Evolutionary conservation across 75 land plant genomes (phyloP), one percentile per base, ranked within the genome.

Genomic region (Cunninghamia lanceolata): DNA sequence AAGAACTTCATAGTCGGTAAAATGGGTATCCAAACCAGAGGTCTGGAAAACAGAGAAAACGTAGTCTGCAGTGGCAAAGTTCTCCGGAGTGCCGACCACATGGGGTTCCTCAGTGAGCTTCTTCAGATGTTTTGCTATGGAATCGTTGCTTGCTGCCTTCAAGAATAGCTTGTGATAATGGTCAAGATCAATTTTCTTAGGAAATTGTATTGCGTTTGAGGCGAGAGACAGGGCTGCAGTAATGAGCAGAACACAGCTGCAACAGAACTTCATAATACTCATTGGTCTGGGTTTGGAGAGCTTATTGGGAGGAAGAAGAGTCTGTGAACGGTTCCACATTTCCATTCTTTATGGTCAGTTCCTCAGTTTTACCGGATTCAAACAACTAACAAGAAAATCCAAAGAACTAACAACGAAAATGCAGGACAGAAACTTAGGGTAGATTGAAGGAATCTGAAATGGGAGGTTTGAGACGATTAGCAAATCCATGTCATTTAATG

Each of bases 21-120:
- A 53, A 78, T 84, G 89, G 54, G 94, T 88, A 14, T 82, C 84
- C 77, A 96, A 87, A 9, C 91, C 91, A 35, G 88, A 88, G 52
- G 35, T 47, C n/a, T 73, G 42, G 88, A 96, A 89, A 40, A 83
- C 87, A 40, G 86, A 34, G 43, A 82, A 63, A 80, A 96, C 93
- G 84, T 91, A 92, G 59, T 76, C 82, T 36, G 89, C 87, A 11
- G 95, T 91, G 21, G 86, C 70, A 59, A 87, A 80, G 73, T 91
- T 87, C 71, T 85, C 85, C 2, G 88, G 87, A 14, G 95, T 93
- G 82, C 96, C 97, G 82, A 96, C 96, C 73, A 96, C 90, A 89
- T 95, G 98, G 45, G 95, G 92, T 52, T 87, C 87, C 73, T 56
- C 77, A 21, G 98, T 95, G 86, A 96, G 94, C 73, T 88, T 39